phyloP scores from a whole-genome alignment of 345 rosid genomes.

The Erucastrum elatum region DNA sequence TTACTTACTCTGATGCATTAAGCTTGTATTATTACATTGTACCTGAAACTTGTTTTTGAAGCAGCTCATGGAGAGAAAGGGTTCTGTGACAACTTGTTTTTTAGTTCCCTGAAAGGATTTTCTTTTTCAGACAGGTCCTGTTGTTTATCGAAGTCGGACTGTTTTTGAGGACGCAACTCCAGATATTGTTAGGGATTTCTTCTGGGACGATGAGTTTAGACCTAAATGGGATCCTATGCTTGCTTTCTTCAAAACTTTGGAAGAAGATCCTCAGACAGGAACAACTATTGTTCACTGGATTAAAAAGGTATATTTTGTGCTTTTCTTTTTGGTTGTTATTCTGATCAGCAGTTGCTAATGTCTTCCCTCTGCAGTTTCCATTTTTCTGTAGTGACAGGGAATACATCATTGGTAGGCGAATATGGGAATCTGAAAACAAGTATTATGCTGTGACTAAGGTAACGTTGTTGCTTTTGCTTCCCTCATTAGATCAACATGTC shows the following conservation, averaged over 20 bases:
- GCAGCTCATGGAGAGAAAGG: background rate
- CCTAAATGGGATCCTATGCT: slow-evolving; percentile 98
- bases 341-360: background rate
- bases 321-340: background rate
- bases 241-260: slow-evolving; percentile 63
- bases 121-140: slow-evolving; percentile 68
- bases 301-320: slow-evolving; percentile 56
- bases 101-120: slow-evolving; percentile 22
- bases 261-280: slow-evolving; percentile 75
- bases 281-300: slow-evolving; percentile 78
- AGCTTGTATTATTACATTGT: background rate
- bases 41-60: background rate
- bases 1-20: background rate
- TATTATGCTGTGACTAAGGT: slow-evolving; percentile 94
- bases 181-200: slow-evolving; percentile 91
- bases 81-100: background rate
- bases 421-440: slow-evolving; percentile 83
- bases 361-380: slow-evolving; percentile 69
- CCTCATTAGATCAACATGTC: background rate
- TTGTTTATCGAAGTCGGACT: slow-evolving; percentile 72
- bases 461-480: slow-evolving; percentile 13
- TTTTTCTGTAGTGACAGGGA: slow-evolving; percentile 97
- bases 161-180: slow-evolving; percentile 94
- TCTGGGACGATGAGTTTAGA: slow-evolving; percentile 98
- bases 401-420: slow-evolving; percentile 82